A percentile compares a stretch with the other conserved stretches of the same genome.
Evolutionary conservation across 306 rosid genomes (phyloP).

Genomic region (Inga laurina): DNA sequence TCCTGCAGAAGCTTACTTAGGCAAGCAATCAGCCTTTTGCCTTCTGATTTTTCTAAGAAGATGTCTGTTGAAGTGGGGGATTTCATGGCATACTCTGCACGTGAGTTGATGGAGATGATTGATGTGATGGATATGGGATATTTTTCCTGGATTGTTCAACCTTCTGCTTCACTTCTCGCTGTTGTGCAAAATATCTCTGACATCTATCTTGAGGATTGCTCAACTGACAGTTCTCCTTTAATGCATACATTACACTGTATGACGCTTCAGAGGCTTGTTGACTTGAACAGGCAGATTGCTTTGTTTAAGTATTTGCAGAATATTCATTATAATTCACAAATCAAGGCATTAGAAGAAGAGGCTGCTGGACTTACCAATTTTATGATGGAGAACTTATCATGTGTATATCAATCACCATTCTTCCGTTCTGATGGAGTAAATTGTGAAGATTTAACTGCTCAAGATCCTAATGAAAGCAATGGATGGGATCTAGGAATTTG

Average conservation of each 20-base stretch:
- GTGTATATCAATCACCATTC: constrained; percentile 48
- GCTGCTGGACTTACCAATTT: constrained; percentile 70
- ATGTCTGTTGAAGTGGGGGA: constrained; percentile 67
- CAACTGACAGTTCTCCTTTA: constrained; percentile 55
- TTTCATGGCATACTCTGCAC: constrained; percentile 62
- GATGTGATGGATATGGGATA: constrained; percentile 59
- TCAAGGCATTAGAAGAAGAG: constrained; percentile 66
- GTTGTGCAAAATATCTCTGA: constrained; percentile 61
- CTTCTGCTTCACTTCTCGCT: constrained; percentile 71
- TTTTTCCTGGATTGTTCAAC: constrained; percentile 75
- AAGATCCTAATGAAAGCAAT: constrained; percentile 42
- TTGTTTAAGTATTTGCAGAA: constrained; percentile 64
- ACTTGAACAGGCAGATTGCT: constrained; percentile 72
- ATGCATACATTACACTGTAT: constrained; percentile 67
- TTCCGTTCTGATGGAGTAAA: constrained; percentile 37
- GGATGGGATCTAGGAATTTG: constrained; percentile 61
- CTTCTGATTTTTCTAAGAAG: constrained; percentile 66
- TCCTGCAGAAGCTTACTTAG: constrained; percentile 72
- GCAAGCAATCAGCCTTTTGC: constrained; percentile 72
- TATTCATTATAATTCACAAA: constrained; percentile 45
- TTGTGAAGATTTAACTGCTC: constrained; percentile 39
- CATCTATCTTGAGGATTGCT: constrained; percentile 45
- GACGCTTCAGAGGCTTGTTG: constrained; percentile 84
- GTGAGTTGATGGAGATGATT: constrained; percentile 71
- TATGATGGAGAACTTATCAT: constrained; percentile 63